These are phyloP conservation scores for Rhizoclosmatium hyalinum DNA, from an alignment of 371 early-diverging fungal species.

Conservation along the genomic window DNA sequence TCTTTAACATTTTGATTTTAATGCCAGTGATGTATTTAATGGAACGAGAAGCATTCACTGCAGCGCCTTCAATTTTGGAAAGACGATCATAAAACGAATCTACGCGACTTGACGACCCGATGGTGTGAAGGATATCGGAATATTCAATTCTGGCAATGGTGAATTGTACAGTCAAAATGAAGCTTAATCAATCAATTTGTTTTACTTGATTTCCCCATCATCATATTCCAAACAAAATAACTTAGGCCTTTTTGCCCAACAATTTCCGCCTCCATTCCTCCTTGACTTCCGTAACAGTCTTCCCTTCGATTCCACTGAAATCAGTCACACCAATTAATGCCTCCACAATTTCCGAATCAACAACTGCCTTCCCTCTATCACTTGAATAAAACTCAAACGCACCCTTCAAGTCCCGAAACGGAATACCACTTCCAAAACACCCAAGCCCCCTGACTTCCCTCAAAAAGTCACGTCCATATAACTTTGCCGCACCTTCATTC, in stretches of 20 bases:
- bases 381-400: not conserved
- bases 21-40: too few species aligned
- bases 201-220: not conserved
- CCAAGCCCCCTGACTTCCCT: not conserved
- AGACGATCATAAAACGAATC: too few species aligned
- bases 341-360: not conserved
- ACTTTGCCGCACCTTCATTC: not conserved
- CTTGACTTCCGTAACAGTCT: not conserved
- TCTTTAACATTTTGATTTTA: too few species aligned
- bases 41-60: too few species aligned
- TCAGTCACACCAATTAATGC: not conserved
- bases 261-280: not conserved
- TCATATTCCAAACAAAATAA: not conserved
- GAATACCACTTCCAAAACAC: not conserved
- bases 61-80: too few species aligned
- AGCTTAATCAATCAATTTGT: not conserved
- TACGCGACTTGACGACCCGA: too few species aligned
- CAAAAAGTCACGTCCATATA: constrained; percentile 8
- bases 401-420: not conserved
- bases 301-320: constrained; percentile 1
- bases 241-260: not conserved
- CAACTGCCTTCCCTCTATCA: not conserved
- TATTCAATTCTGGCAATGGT: too few species aligned
- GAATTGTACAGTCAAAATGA: too few species aligned
- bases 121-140: too few species aligned